phyloP scores from a whole-genome alignment of 2,329 filamentous ascomycete species.

The Nemania diffusa region DNA sequence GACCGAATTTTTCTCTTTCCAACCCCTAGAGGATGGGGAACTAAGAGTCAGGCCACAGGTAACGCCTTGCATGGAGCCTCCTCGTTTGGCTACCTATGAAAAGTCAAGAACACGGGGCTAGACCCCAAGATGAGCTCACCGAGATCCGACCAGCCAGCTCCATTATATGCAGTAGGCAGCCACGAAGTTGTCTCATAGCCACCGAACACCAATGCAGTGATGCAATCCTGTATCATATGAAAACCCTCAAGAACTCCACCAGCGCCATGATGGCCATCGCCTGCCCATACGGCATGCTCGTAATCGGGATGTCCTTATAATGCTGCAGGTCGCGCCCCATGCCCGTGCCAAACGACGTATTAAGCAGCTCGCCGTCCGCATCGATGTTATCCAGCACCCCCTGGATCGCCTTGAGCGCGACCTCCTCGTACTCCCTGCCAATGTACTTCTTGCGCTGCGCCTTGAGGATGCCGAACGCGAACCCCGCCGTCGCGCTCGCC shows the following conservation, averaged over 20 bases:
- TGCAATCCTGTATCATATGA: constrained; percentile 48
- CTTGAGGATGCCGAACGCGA: constrained; percentile 83
- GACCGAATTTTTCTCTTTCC: too few species aligned
- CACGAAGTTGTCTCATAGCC: too few species aligned
- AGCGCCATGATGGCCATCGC: constrained; percentile 86
- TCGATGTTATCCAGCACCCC: constrained; percentile 75
- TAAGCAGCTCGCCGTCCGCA: constrained; percentile 73
- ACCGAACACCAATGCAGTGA: too few species aligned
- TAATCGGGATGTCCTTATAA: constrained; percentile 79
- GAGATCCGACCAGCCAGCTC: too few species aligned
- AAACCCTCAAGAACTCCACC: constrained; percentile 76
- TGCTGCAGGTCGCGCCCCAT: constrained; percentile 80
- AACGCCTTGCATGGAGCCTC: too few species aligned
- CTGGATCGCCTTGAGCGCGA: constrained; percentile 72
- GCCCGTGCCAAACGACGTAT: constrained; percentile 81
- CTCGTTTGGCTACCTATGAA: too few species aligned
- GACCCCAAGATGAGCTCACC: too few species aligned
- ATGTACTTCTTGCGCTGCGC: constrained; percentile 76
- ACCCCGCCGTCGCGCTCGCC: constrained; percentile 81
- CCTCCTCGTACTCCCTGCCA: constrained; percentile 66
- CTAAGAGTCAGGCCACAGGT: too few species aligned
- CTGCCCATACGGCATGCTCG: constrained; percentile 86
- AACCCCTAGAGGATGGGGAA: too few species aligned
- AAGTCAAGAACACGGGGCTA: too few species aligned
- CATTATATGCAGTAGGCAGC: too few species aligned